Base-by-base conservation (phyloP, 495 filamentous ascomycete genomes). In the Trichoderma orchidacearum region DNA sequence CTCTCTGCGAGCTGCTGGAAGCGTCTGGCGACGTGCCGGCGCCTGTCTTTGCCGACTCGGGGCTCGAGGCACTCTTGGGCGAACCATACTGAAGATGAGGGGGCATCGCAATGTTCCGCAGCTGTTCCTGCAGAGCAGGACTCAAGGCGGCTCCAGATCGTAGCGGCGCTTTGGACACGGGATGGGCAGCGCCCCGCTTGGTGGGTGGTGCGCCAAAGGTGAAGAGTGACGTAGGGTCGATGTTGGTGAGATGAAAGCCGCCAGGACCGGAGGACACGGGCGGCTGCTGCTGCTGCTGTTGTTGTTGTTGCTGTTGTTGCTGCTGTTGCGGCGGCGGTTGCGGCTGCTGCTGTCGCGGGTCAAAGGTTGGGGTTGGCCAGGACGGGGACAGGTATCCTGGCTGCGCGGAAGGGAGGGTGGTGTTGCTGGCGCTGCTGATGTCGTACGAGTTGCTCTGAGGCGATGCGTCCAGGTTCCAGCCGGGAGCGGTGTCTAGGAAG, bases 91-190 rank as follows among this genome's bases (percentile, higher is more conserved):
- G 72, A 45, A 81, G 70, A 55, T 78, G 76, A 23, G 72, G 59
- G 3, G 78, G 78, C 78, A 81, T 81, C 38, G 78, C 76, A 55
- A 81, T 80, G 32, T 64, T 77, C 57, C 72, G 75, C 54, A 80
- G 63, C 60, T 69, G 72, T 58, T 78, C 76, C 50, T 76, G 73
- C 57, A 80, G 75, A n/a, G 77, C 77, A 12, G 72, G 71, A 45
- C 72, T 80, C 32, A 77, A 61, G 2, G 63, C 71, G 56, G 64
- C 70, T 12, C 61, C 15, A 23, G 41, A 48, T 6, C 41, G 41
- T 48, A 48, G 41, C 7, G 41, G n/a, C 5, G 41, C 12, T 27
- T 48, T 48, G 18, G 41, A 48, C 18, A 48, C 41, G 9, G 41
- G 41, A 23, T 18, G 13, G 36, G 41, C 32, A 35, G 32, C 41